These are phyloP conservation scores for Talaromyces liani DNA, from an alignment of 495 filamentous ascomycete genomes.

Conservation along the genomic window DNA sequence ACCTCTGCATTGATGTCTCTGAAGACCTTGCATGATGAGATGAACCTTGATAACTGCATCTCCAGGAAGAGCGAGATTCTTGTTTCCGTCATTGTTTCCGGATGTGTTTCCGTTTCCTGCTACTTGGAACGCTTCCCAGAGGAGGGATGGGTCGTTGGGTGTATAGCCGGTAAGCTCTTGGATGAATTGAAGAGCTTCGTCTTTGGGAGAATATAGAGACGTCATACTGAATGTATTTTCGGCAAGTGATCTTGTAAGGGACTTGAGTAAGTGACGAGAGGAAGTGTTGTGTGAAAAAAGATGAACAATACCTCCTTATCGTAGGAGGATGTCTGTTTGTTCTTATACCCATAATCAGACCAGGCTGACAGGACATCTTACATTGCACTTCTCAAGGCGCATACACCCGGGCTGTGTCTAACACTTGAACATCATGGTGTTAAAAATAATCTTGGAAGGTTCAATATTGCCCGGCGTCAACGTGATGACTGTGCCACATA, in stretches of 20 bases:
- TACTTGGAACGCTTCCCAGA: not conserved
- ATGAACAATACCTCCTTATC: not conserved
- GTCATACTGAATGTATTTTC: not conserved
- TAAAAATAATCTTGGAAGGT: not conserved
- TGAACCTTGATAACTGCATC: slow-evolving; percentile 3
- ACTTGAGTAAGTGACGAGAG: not conserved
- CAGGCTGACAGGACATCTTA: not conserved
- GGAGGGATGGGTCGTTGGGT: not conserved
- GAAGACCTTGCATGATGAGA: slow-evolving; percentile 5
- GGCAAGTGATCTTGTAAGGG: not conserved
- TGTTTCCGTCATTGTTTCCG: no score
- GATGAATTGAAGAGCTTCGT: not conserved
- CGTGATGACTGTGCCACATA: not conserved
- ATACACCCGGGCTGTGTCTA: not conserved
- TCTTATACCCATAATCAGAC: not conserved
- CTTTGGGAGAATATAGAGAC: not conserved
- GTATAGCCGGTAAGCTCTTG: not conserved
- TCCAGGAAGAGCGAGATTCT: slow-evolving; percentile 6
- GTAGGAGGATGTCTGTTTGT: not conserved
- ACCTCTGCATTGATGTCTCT: slow-evolving; percentile 19
- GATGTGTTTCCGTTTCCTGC: no score
- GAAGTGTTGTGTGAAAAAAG: not conserved
- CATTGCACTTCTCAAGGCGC: not conserved
- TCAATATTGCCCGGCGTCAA: not conserved
- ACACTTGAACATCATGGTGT: not conserved